Conservation (phyloP, 371 early-diverging fungal species). For the Encephalitozoon intestinalis region DNA sequence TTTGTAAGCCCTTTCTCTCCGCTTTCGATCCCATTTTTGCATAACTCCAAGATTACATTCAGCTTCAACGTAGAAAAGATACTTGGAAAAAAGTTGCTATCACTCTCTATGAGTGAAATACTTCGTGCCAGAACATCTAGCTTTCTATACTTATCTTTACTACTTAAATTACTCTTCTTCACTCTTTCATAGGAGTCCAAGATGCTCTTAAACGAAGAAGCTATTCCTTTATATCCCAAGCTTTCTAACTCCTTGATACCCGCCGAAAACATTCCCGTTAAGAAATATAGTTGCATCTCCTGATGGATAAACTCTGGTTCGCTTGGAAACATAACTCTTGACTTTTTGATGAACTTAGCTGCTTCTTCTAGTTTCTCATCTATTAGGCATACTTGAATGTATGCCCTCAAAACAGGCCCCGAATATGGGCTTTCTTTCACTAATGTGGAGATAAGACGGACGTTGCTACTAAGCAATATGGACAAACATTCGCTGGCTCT, state of each 20-base stretch:
- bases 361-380: background rate
- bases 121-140: background rate
- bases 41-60: background rate
- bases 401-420: background rate
- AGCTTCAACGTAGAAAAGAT: background rate
- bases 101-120: background rate
- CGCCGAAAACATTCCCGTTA: background rate
- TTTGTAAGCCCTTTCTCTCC: background rate
- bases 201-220: background rate
- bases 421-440: background rate
- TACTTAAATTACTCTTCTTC: background rate
- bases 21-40: background rate
- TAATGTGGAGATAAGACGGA: background rate
- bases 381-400: background rate
- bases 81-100: constrained; percentile 14
- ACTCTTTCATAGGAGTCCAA: background rate
- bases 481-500: constrained; percentile 3
- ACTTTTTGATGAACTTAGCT: background rate
- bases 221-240: background rate
- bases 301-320: background rate
- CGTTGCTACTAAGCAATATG: background rate
- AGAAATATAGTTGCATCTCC: background rate
- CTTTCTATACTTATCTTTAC: background rate
- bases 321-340: background rate
- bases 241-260: background rate